Evolutionary conservation across 2,329 filamentous ascomycete genomes (phyloP), one percentile per base, ranked within the genome.

Genomic region (Talaromyces sp.): DNA sequence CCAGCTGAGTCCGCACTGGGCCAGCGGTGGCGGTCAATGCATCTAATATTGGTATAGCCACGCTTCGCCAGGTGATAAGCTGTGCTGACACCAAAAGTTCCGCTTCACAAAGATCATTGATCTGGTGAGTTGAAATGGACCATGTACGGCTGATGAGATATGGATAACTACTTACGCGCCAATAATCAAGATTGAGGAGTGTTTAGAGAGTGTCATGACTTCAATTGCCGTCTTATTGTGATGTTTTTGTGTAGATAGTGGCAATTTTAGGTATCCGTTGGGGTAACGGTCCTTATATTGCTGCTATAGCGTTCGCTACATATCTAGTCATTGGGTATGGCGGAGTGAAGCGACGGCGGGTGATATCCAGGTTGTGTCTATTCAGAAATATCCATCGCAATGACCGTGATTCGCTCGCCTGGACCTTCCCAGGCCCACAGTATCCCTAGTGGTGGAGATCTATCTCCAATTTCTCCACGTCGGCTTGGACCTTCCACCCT

Each of bases 31-130:
- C 78, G 78, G 66, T 84, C 83, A 11, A 85, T 73, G 6, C 84
- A 78, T 3, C 77, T 83, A 64, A 85, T 76, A 67, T 82, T 78
- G 45, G 75, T 77, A 69, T 84, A 84, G 47, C 83, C 83, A 60
- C 79, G 75, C 35, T 82, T 78, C 31, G 82, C 79, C 6, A 85
- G 76, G 68, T 84, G 79, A 22, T 84, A 74, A n/a, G 83, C 83
- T n/a, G 83, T 84, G 8, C 80, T 82, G 39, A 79, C 79, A 13
- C 83, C 84, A 73, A 83, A 85, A 0, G 83, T 84, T 10, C 83
- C 84, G 25, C 78, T 81, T 9, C 83, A 82, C 59, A 84, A 70
- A 43, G 8, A 43, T 19, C n/a, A 9, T n/a, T n/a, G n/a, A n/a
- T 43, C 17, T 59, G 54, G 60, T 68, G n/a, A 64, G 62, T 8